These are phyloP conservation scores for Citrus maxima DNA, from an alignment of 345 rosid species.

Conservation along the genomic window DNA sequence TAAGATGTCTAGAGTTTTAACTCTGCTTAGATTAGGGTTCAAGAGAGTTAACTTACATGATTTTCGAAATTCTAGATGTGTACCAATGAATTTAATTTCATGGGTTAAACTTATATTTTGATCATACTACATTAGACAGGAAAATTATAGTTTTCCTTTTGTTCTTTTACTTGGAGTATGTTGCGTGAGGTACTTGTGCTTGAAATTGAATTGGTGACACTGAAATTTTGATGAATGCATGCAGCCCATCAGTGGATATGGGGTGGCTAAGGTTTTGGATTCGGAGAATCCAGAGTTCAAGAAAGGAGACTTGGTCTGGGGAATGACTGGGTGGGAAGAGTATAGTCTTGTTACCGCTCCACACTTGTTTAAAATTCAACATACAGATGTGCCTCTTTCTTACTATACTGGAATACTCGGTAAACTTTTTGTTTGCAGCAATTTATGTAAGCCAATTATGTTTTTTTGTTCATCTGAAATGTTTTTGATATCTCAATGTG, in stretches of 20 bases:
- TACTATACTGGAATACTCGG: conserved; percentile 44
- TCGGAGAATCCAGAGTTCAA: conserved; percentile 46
- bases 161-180: neutral
- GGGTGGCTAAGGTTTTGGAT: conserved; percentile 59
- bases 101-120: neutral
- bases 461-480: no score
- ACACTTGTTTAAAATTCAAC: conserved; percentile 42
- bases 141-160: neutral
- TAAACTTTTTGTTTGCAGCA: neutral
- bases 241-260: conserved; percentile 53
- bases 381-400: conserved; percentile 56
- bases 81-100: no score
- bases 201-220: neutral
- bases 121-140: neutral
- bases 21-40: no score
- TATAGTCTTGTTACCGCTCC: conserved; percentile 20
- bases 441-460: no score
- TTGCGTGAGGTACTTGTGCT: neutral
- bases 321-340: conserved; percentile 68
- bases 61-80: no score
- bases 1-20: no score
- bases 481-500: no score
- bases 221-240: neutral
- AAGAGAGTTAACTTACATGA: no score
- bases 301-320: conserved; percentile 55